Evolutionary conservation across 768 basidiomycete species (phyloP).

Genomic region (Pseudohyphozyma bogoriensis): DNA sequence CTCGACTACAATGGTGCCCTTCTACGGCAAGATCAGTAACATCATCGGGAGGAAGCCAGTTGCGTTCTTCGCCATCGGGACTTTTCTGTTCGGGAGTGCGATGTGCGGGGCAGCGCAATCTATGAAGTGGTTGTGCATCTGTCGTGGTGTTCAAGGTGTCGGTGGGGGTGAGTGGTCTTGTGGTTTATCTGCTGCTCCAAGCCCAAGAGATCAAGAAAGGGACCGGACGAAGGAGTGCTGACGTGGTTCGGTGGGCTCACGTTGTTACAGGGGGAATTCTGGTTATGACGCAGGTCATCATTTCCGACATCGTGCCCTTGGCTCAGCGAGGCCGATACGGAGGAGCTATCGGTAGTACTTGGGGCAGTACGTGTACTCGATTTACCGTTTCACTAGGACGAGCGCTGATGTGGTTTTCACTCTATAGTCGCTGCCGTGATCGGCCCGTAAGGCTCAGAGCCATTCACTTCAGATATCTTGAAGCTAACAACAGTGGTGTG

Average conservation of each 20-base stretch:
- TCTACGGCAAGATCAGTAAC: slow-evolving; percentile 71
- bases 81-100: slow-evolving; percentile 21
- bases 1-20: slow-evolving; percentile 48
- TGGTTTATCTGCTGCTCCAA: no score
- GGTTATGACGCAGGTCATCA: slow-evolving; percentile 39
- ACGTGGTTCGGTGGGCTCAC: not conserved
- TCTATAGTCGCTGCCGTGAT: no score
- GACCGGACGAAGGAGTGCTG: no score
- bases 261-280: slow-evolving; percentile 52
- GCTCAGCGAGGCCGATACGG: slow-evolving; percentile 35
- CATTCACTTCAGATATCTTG: no score
- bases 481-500: slow-evolving; percentile 35
- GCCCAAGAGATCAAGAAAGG: no score
- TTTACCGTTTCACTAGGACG: no score
- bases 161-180: slow-evolving; percentile 33
- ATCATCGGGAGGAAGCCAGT: slow-evolving; percentile 39
- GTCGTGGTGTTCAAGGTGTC: slow-evolving; percentile 22
- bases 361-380: no score
- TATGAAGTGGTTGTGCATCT: slow-evolving; percentile 20
- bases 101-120: slow-evolving; percentile 14
- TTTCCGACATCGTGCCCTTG: slow-evolving; percentile 37
- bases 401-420: no score
- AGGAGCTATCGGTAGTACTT: slow-evolving; percentile 33
- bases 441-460: no score
- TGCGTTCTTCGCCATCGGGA: slow-evolving; percentile 6